Evolutionary conservation across 331 rosid genomes (phyloP).

Genomic region (Phaseolus coccineus): DNA sequence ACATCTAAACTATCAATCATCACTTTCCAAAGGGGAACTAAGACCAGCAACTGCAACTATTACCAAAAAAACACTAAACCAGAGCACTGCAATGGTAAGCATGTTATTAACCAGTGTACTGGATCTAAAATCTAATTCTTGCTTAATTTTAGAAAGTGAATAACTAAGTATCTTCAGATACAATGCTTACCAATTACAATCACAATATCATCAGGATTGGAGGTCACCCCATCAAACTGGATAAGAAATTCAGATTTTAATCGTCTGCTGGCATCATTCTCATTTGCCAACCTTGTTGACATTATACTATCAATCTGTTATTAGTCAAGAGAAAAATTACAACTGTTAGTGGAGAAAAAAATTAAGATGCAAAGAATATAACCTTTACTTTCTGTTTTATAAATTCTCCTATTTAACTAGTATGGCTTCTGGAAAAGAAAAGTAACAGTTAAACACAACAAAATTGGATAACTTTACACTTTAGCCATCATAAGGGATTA

Average conservation of each 20-base stretch:
- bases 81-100: not conserved
- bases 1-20: conserved; percentile 3
- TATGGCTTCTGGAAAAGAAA: conserved; percentile 4
- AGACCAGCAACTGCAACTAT: conserved; percentile 11
- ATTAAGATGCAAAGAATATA: conserved; percentile 3
- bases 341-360: not conserved
- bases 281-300: conserved; percentile 87
- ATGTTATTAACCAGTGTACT: conserved; percentile 26
- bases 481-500: conserved; percentile 18
- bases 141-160: conserved; percentile 30
- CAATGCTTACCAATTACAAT: conserved; percentile 86
- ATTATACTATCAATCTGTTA: conserved; percentile 92
- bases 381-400: not conserved
- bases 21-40: conserved; percentile 15
- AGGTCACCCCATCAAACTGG: conserved; percentile 97
- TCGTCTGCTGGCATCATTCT: conserved; percentile 95
- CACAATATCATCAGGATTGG: conserved; percentile 85
- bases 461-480: conserved; percentile 13
- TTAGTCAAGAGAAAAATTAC: conserved; percentile 36
- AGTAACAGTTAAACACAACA: conserved; percentile 9
- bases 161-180: conserved; percentile 23
- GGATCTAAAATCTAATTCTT: conserved; percentile 19
- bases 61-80: conserved; percentile 17
- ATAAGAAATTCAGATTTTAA: conserved; percentile 94
- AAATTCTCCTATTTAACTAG: conserved; percentile 20